Evolutionary conservation across 2,329 filamentous ascomycete species (phyloP).

Genomic region (Penicillium italicum): DNA sequence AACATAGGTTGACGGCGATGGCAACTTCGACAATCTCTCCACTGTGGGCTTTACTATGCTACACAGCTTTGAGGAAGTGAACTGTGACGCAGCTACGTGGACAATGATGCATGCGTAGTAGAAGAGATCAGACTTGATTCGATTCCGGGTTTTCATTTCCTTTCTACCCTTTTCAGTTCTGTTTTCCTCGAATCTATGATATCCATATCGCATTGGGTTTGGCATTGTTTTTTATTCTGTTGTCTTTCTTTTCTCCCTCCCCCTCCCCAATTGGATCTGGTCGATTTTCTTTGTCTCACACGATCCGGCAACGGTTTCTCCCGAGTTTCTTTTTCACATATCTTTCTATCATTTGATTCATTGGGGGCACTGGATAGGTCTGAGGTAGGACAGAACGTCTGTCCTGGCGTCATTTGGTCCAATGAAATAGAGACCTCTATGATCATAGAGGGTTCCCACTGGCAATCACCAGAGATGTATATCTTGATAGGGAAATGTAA

Average conservation of each 20-base stretch:
- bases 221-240: not conserved
- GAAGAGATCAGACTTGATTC: not conserved
- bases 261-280: not conserved
- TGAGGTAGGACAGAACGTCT: not conserved
- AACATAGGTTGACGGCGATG: slow-evolving; percentile 64
- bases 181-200: slow-evolving; percentile 17
- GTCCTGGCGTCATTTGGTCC: not conserved
- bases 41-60: slow-evolving; percentile 77
- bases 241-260: not conserved
- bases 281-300: not conserved
- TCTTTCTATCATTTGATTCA: not conserved
- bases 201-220: slow-evolving; percentile 22
- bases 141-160: not conserved
- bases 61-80: slow-evolving; percentile 79
- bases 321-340: not conserved
- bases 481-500: not conserved
- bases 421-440: not conserved
- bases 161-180: slow-evolving; percentile 1
- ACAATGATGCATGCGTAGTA: slow-evolving; percentile 49
- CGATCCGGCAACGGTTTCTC: not conserved
- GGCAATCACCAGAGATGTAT: not conserved
- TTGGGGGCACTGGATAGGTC: not conserved
- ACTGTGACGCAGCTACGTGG: slow-evolving; percentile 62
- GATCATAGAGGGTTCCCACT: not conserved
- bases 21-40: slow-evolving; percentile 67